Evolutionary conservation across 73 alveolate species (phyloP).

Genomic region (Paramecium biaurelia): DNA sequence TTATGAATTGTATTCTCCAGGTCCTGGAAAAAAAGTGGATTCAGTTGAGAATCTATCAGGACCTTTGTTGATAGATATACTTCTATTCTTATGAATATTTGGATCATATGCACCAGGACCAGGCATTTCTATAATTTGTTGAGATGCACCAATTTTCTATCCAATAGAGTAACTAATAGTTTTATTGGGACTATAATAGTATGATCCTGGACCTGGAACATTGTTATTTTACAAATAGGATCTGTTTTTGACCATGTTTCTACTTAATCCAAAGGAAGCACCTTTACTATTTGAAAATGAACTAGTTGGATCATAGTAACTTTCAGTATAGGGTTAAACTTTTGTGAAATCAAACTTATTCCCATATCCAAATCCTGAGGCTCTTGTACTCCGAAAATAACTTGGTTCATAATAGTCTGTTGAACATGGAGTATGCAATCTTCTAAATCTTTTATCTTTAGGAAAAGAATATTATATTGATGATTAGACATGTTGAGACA

Average conservation of each 20-base stretch:
- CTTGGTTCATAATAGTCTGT: not conserved
- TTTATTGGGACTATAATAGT: not conserved
- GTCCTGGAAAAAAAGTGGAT: conserved; percentile 4
- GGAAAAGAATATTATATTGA: conserved; percentile 3
- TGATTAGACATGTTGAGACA: not conserved
- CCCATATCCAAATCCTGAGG: conserved; percentile 18
- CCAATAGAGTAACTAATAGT: not conserved
- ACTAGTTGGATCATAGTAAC: not conserved
- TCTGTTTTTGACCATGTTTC: not conserved
- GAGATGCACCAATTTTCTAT: not conserved
- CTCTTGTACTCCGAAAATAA: not conserved
- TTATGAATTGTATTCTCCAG: conserved; percentile 13
- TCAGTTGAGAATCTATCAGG: conserved; percentile 24
- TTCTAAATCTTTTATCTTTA: not conserved
- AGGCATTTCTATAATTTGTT: not conserved
- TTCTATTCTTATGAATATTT: not conserved
- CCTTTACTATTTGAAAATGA: not conserved
- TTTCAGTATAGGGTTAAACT: not conserved
- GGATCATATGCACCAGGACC: conserved; percentile 40
- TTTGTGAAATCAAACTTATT: not conserved
- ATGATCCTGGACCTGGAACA: conserved; percentile 24
- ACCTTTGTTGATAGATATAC: not conserved
- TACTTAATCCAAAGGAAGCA: not conserved
- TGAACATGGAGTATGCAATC: not conserved
- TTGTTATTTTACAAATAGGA: not conserved